Base-by-base conservation (phyloP, 129 eudicot species). In the Logfia minima region DNA sequence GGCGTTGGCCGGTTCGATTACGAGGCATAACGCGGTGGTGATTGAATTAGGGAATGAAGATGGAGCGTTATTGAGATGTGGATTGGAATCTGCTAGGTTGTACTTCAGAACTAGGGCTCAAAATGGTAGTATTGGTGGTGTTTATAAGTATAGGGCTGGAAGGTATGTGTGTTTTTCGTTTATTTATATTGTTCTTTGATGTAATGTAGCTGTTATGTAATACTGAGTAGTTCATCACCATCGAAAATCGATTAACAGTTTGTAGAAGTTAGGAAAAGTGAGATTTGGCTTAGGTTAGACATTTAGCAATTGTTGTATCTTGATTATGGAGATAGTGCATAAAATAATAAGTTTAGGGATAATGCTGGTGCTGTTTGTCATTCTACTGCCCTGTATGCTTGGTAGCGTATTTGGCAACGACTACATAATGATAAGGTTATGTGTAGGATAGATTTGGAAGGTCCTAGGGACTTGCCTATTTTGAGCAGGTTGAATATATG, bases 141-240 rank as follows among this genome's bases (percentile, higher is more conserved):
- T 89, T 83, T 87, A 84, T 66, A 89, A 84, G 75, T 93, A 88
- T 68, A 79, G 97, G 72, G 88, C 98, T 62, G 98, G 98, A 66
- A 87, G 98, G 98, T 93, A 81, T 56, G 64, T 37, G 19, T 0
- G 62, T 55, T 68, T 22, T 48, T 71, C 35, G 4, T 48, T 48
- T 48, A 48, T 48, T 2, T 43, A 22, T 5, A 51, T 56, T 1
- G 14, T 16, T 10, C 6, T 26, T 51, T 23, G 19, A 22, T 17
- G 35, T 43, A 43, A 43, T 14, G 55, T 14, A 48, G 31, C 31
- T 8, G 29, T 21, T 23, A 21, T 21, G n/a, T 48, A 48, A 48
- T 14, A 48, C 17, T 6, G 55, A 14, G 55, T 48, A 48, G 55
- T 14, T 48, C 55, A 14, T 48, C 55, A 48, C 55, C 14, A 48